A percentile compares a stretch with the other conserved stretches of the same genome.
phyloP scores from a whole-genome alignment of 208 protist genomes.

The Vickermania spadyakhi region DNA sequence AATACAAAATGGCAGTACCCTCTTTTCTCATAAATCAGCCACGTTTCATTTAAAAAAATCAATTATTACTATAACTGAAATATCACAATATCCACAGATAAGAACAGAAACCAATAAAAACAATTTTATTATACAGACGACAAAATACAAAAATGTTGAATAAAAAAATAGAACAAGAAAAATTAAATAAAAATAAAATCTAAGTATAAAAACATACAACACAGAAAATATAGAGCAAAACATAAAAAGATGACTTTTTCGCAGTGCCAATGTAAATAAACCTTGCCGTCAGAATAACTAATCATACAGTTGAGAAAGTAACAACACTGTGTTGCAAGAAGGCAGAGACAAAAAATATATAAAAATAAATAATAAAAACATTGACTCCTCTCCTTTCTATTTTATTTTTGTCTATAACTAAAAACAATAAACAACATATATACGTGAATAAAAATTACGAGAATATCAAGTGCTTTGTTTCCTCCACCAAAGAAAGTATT shows the following conservation, averaged over 20 bases:
- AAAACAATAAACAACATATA: neutral
- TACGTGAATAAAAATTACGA: neutral
- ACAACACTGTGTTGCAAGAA: no score
- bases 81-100: neutral
- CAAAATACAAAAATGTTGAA: neutral
- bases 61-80: neutral
- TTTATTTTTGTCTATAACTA: neutral
- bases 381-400: neutral
- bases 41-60: neutral
- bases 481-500: neutral
- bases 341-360: neutral
- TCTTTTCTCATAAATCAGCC: no score
- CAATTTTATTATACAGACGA: neutral
- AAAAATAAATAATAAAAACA: neutral
- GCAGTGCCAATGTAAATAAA: no score
- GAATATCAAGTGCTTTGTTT: neutral
- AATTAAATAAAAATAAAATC: constrained; percentile 3
- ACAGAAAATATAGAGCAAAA: constrained; percentile 4
- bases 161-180: neutral
- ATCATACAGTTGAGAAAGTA: no score
- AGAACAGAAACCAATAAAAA: neutral
- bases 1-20: neutral
- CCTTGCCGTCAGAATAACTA: no score
- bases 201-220: constrained; percentile 1
- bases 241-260: constrained; percentile 4